Base-by-base conservation (phyloP, 768 basidiomycete species). In the Russula sp. region DNA sequence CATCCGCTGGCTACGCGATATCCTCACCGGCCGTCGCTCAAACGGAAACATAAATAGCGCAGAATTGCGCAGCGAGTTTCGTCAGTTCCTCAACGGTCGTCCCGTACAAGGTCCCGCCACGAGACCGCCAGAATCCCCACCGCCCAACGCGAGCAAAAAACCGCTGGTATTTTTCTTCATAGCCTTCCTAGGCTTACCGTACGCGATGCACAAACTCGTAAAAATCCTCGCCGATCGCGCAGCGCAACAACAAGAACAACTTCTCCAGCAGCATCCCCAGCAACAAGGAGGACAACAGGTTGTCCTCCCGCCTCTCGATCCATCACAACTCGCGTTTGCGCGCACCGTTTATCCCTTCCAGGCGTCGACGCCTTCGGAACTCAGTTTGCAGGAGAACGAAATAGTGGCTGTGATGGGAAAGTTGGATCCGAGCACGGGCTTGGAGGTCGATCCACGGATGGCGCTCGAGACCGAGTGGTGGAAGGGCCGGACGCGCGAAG, bases 161-260 rank as follows among this genome's bases (percentile, higher is more conserved):
- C 97, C 97, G 0, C 80, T 98, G 51, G 78, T 98, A 73, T 79
- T 98, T 67, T 98, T 99, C 83, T 82, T 99, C 69, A 84, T 98
- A 63, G 93, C 95, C 28, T 85, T 97, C 62, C 81, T 98, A 71
- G 97, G 97, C 59, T 76, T 99, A 54, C 97, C 96, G 0, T 98
- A 89, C 69, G 87, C 89, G 58, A 97, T 99, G 93, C 83, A 90
- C 60, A 89, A 87, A 69, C 86, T 99, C 67, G 86, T 98, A 71
- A 85, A 83, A 63, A 76, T 92, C 20, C 82, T 97, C 51, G 81
- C 84, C 57, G 83, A 83, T 65, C 86, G 89, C 24, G 84, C 83
- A 10, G 79, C 78, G 42, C 78, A 76, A n/a, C 70, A 74, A 34
- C 79, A 81, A 24, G 75, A 78, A 72, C 79, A 73, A 6, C 58